Conservation (phyloP, 176 grass and related monocot species). For the Calamus simplicifolius region DNA sequence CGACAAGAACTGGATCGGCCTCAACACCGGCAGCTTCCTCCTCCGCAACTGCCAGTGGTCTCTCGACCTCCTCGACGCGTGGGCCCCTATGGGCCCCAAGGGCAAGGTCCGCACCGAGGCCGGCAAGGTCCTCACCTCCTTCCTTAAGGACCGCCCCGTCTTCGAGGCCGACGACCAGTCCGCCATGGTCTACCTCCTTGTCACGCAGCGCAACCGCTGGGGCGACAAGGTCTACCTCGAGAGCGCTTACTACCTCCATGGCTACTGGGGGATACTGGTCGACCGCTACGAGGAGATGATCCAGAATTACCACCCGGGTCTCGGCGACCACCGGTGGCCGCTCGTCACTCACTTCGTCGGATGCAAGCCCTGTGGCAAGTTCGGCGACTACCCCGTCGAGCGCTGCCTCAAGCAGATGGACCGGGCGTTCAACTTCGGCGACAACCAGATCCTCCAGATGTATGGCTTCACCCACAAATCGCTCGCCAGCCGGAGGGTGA, state of each 20-base stretch:
- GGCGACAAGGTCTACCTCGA: slow-evolving; percentile 84
- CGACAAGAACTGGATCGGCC: slow-evolving; percentile 93
- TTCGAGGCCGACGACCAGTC: slow-evolving; percentile 99
- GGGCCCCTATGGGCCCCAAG: slow-evolving; percentile 98
- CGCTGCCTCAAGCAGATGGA: slow-evolving; percentile 99
- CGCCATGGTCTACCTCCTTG: slow-evolving; percentile 95
- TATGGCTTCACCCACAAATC: slow-evolving; percentile 91
- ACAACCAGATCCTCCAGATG: slow-evolving; percentile 99
- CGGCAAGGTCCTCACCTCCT: slow-evolving; percentile 69
- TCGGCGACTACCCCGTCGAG: slow-evolving; percentile 92
- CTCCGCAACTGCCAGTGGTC: slow-evolving; percentile 97
- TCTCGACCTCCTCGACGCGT: slow-evolving; percentile 84
- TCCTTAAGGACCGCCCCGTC: slow-evolving; percentile 88
- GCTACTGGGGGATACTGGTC: slow-evolving; percentile 94
- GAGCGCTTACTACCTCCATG: slow-evolving; percentile 93
- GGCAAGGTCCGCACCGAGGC: slow-evolving; percentile 75
- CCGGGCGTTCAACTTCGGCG: slow-evolving; percentile 90
- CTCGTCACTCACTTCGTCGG: slow-evolving; percentile 97
- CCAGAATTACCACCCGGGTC: slow-evolving; percentile 94
- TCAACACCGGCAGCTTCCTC: slow-evolving; percentile 95
- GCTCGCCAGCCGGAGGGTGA: slow-evolving; percentile 70
- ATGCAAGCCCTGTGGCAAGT: slow-evolving; percentile 93
- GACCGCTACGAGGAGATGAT: slow-evolving; percentile 97
- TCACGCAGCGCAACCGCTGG: slow-evolving; percentile 76
- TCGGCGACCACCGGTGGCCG: slow-evolving; percentile 92